phyloP scores from a whole-genome alignment of 2,329 filamentous ascomycete genomes.

The Alternaria triticina region DNA sequence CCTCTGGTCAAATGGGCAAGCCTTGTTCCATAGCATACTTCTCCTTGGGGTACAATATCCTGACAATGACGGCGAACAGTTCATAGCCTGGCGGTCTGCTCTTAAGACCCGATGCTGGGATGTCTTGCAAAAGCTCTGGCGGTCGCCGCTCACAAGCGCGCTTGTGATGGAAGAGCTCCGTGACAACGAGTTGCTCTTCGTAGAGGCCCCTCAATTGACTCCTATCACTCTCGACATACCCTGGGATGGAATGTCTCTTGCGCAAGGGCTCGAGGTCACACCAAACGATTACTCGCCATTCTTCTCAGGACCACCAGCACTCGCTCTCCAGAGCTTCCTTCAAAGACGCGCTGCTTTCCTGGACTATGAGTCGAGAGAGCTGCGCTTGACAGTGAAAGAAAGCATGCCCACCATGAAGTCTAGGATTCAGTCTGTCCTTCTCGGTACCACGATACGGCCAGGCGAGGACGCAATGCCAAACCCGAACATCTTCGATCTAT shows the following conservation, averaged over 20 bases:
- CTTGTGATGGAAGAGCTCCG: slow-evolving; percentile 82
- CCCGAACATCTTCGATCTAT: slow-evolving; percentile 85
- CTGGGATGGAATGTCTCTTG: slow-evolving; percentile 74
- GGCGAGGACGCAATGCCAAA: slow-evolving; percentile 71
- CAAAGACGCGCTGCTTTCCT: slow-evolving; percentile 76
- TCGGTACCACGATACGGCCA: slow-evolving; percentile 74
- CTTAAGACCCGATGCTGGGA: slow-evolving; percentile 56
- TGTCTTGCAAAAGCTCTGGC: slow-evolving; percentile 83
- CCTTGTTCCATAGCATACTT: slow-evolving; percentile 84
- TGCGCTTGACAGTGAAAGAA: slow-evolving; percentile 76
- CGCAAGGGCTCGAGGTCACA: slow-evolving; percentile 46
- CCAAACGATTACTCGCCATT: slow-evolving; percentile 62
- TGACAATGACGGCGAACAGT: slow-evolving; percentile 58
- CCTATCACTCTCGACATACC: slow-evolving; percentile 71
- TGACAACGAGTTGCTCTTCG: slow-evolving; percentile 78
- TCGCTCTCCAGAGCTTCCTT: slow-evolving; percentile 78
- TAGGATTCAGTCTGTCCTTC: slow-evolving; percentile 66
- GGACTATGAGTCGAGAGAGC: slow-evolving; percentile 84
- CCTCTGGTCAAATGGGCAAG: slow-evolving; percentile 72
- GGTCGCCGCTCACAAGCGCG: slow-evolving; percentile 75
- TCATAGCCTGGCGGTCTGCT: slow-evolving; percentile 50
- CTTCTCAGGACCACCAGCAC: slow-evolving; percentile 69
- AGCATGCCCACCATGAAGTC: slow-evolving; percentile 63
- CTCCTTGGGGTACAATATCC: slow-evolving; percentile 74
- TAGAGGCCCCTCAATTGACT: slow-evolving; percentile 73